Evolutionary conservation across 1,139 yeast species (phyloP), one percentile per base, ranked within the genome.

Genomic region (Sugiyamaella xylanicola): DNA sequence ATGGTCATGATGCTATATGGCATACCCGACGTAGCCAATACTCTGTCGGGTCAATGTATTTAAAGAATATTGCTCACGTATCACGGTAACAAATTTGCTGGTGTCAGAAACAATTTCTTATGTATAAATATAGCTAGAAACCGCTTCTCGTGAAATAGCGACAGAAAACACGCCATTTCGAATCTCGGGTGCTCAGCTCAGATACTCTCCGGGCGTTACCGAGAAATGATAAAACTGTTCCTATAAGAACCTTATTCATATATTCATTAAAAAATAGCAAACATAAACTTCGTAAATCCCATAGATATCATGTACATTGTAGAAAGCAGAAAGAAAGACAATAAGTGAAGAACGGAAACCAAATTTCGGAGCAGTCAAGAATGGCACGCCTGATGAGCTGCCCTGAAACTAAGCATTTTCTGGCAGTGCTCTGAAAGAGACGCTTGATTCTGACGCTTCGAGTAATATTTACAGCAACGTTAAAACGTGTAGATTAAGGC

Each of bases 391-490:
- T 32, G 5, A 15, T 8, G 15, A 8, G 15, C 37, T 8, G 37
- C 37, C 37, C 37, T 7, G 15, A 15, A 32, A 32, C 13, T 8
- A 32, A 32, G 13, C 37, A 13, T 32, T 32, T 32, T 32, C 15
- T 15, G 15, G 13, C 4, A 32, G 37, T 32, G 13, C 15, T 32
- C 13, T 32, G 15, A 32, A 5, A 25, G 29, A 25, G 29, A n/a
- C n/a, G 29, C 29, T 25, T 25, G 8, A 25, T 25, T 5, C 9
- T 9, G 29, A 25, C 29, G 29, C 5, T 35, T 35, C 39, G 13
- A 35, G 39, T 13, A 41, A 43, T 43, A 43, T 43, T 43, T 43
- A 43, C 47, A 43, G 47, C 16, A 32, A 25, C 9, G 29, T 5
- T 9, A 25, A 9, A 25, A 25, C 5, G 8, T 25, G 29, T 5